Conservation (phyloP, 140 eudicot species). For the Flaveria floridana region DNA sequence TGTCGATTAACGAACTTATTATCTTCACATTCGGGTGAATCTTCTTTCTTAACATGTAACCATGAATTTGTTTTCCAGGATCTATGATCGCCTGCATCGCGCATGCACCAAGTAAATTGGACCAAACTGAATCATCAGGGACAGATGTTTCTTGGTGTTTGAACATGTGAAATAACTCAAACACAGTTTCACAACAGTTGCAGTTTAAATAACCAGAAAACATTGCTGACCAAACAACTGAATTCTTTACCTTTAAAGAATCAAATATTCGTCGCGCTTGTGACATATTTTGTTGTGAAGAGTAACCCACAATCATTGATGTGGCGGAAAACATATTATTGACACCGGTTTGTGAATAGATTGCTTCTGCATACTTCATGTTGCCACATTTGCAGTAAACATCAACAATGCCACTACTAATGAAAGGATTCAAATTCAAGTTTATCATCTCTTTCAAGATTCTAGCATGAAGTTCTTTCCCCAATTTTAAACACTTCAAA, state of each 20-base stretch:
- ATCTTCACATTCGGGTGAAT: constrained; percentile 44
- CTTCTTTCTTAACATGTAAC: constrained; percentile 40
- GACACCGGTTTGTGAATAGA: constrained; percentile 30
- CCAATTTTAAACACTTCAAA: constrained; percentile 52
- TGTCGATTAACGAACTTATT: constrained; percentile 58
- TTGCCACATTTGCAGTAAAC: constrained; percentile 74
- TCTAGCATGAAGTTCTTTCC: constrained; percentile 71
- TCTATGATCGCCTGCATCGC: constrained; percentile 53
- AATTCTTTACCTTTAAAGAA: constrained; percentile 47
- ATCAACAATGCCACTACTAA: constrained; percentile 68
- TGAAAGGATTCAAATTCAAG: constrained; percentile 53
- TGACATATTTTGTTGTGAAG: constrained; percentile 55
- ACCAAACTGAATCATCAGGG: constrained; percentile 49
- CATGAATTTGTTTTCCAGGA: constrained; percentile 81
- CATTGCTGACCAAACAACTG: constrained; percentile 77
- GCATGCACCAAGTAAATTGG: constrained; percentile 63
- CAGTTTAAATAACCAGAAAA: constrained; percentile 70
- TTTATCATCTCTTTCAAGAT: constrained; percentile 45
- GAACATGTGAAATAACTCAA: constrained; percentile 56
- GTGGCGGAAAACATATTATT: constrained; percentile 55
- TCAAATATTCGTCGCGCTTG: constrained; percentile 66
- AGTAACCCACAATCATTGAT: constrained; percentile 83
- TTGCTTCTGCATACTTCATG: constrained; percentile 66
- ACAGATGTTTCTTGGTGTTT: constrained; percentile 31
- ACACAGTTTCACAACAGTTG: constrained; percentile 47